Percentiles rank a stretch among this genome's conserved stretches.
Evolutionary conservation across 2,329 filamentous ascomycete species (phyloP).

Genomic region (Alternaria angustiovoidea): DNA sequence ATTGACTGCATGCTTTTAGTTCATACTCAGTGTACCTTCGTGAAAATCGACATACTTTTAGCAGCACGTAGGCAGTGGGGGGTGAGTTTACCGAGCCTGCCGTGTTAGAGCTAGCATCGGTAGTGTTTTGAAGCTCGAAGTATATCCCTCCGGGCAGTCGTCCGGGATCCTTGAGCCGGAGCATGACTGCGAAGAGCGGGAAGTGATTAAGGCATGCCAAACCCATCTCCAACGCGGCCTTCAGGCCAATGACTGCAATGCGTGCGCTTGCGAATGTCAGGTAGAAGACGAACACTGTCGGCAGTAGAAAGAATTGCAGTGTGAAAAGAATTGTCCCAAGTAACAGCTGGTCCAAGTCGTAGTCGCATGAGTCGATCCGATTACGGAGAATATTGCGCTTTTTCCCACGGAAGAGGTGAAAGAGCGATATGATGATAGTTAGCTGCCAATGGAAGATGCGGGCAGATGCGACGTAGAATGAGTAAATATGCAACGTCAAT

Average conservation of each 20-base stretch:
- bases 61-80: constrained; percentile 81
- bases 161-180: constrained; percentile 89
- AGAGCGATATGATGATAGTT: constrained; percentile 95
- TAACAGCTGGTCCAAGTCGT: constrained; percentile 94
- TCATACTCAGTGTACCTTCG: neutral
- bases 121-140: constrained; percentile 85
- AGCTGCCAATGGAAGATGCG: constrained; percentile 99
- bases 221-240: constrained; percentile 88
- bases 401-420: constrained; percentile 97
- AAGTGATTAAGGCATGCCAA: constrained; percentile 97
- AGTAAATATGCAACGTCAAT: constrained; percentile 95
- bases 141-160: constrained; percentile 88
- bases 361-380: constrained; percentile 98
- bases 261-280: constrained; percentile 92
- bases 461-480: constrained; percentile 95
- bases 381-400: constrained; percentile 97
- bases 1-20: constrained; percentile 63
- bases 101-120: constrained; percentile 47
- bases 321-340: constrained; percentile 97
- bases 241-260: constrained; percentile 93
- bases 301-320: constrained; percentile 90
- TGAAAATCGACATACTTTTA: constrained; percentile 68
- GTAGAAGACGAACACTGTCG: constrained; percentile 96
- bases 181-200: constrained; percentile 94
- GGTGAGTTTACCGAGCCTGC: constrained; percentile 53